Evolutionary conservation across 148 eudicot genomes (phyloP).

Genomic region (Vaccinium myrtillus): DNA sequence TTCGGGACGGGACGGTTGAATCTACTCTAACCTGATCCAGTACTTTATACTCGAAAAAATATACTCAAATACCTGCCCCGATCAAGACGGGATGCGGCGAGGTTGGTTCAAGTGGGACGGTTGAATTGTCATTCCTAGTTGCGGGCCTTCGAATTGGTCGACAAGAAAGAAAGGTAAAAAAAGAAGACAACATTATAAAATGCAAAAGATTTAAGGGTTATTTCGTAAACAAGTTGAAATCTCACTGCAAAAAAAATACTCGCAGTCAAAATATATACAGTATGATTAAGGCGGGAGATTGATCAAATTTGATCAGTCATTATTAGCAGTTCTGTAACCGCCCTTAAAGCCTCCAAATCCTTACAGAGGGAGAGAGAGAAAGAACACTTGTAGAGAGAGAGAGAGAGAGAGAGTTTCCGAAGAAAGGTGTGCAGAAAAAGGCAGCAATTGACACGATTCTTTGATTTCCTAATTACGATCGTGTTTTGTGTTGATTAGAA

Average conservation of each 20-base stretch:
- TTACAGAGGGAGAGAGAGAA: background rate
- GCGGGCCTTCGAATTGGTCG: too few species aligned
- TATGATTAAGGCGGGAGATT: slow-evolving; percentile 41
- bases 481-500: background rate
- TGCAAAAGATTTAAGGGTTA: background rate
- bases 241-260: background rate
- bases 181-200: background rate
- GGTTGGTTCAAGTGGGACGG: too few species aligned
- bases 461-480: background rate
- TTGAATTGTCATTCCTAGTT: too few species aligned
- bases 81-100: too few species aligned
- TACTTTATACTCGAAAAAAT: too few species aligned
- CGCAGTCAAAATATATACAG: background rate
- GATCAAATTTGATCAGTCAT: slow-evolving; percentile 16
- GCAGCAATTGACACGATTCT: slow-evolving; percentile 1
- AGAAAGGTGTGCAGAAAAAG: background rate
- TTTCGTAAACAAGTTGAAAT: background rate
- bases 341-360: background rate
- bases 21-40: too few species aligned
- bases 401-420: slow-evolving; percentile 14
- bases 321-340: slow-evolving; percentile 16
- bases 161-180: background rate
- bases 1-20: too few species aligned
- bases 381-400: slow-evolving; percentile 3
- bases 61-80: too few species aligned